phyloP scores from a whole-genome alignment of 306 rosid genomes.

The Prunus fruticosa region DNA sequence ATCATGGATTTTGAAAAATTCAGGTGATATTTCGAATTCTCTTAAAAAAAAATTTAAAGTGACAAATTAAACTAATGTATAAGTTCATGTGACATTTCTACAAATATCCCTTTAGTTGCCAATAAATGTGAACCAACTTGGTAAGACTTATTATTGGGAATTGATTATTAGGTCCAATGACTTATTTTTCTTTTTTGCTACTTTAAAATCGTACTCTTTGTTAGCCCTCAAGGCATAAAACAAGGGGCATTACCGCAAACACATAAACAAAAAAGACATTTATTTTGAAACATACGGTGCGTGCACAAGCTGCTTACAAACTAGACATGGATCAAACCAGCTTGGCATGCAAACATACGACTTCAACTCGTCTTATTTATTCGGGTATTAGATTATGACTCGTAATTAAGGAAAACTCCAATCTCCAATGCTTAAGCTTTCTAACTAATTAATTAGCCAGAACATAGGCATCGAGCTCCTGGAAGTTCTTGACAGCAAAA shows the following conservation, averaged over 20 bases:
- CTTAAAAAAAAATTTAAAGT: no score
- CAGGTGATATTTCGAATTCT: no score
- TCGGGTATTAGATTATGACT: not conserved
- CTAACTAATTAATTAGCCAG: slow-evolving; percentile 7
- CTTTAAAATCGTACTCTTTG: not conserved
- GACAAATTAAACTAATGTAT: no score
- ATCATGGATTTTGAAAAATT: no score
- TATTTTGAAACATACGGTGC: not conserved
- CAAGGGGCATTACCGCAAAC: not conserved
- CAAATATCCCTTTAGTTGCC: not conserved
- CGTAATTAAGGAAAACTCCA: not conserved
- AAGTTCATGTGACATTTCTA: no score
- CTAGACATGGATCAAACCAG: not conserved
- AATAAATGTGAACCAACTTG: not conserved
- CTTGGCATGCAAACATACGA: not conserved
- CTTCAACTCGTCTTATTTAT: not conserved
- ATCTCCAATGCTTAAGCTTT: not conserved
- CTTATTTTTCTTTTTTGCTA: not conserved
- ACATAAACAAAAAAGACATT: not conserved
- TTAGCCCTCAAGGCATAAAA: no score
- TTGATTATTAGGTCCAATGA: not conserved
- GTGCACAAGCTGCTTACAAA: not conserved
- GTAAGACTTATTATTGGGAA: not conserved
- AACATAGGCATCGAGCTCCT: slow-evolving; percentile 62
- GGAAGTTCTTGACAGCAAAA: slow-evolving; percentile 70